Evolutionary conservation across 148 eudicot species (phyloP).

Genomic region (Camellia lanceoleosa): DNA sequence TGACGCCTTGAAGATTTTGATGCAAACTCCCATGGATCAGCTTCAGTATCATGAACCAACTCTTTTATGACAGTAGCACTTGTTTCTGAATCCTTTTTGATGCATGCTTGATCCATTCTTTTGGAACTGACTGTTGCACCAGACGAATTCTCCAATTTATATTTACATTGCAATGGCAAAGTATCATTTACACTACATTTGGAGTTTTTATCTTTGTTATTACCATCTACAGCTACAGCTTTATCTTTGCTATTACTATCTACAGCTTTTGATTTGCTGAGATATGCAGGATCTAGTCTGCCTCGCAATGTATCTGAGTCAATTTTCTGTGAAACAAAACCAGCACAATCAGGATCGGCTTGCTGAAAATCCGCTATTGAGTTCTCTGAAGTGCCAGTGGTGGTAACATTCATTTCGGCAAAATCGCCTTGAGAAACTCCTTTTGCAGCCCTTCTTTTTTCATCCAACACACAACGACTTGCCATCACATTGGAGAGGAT

Average conservation of each 20-base stretch:
- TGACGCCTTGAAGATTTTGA: conserved; percentile 57
- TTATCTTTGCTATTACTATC: conserved; percentile 26
- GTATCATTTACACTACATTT: conserved; percentile 26
- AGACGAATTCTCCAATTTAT: conserved; percentile 19
- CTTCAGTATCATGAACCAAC: conserved; percentile 56
- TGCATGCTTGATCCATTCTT: conserved; percentile 20
- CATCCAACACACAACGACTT: conserved; percentile 18
- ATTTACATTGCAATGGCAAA: conserved; percentile 24
- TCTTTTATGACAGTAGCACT: conserved; percentile 45
- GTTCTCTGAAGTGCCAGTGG: conserved; percentile 12
- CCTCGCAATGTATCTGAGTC: conserved; percentile 27
- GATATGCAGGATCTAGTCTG: conserved; percentile 24
- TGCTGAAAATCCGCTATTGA: conserved; percentile 18
- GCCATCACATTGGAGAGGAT: conserved; percentile 20
- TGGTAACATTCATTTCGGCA: conserved; percentile 16
- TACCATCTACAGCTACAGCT: conserved; percentile 18
- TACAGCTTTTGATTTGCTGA: conserved; percentile 34
- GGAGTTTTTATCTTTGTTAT: conserved; percentile 26
- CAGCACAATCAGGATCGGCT: conserved; percentile 26
- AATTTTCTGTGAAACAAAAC: conserved; percentile 20
- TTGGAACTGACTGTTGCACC: conserved; percentile 25
- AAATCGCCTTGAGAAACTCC: conserved; percentile 18
- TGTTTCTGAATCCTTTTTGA: conserved; percentile 25
- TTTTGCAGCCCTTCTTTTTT: conserved; percentile 27
- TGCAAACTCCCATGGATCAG: conserved; percentile 63